phyloP scores from a whole-genome alignment of 331 rosid genomes.

The Pyrus hybrid region DNA sequence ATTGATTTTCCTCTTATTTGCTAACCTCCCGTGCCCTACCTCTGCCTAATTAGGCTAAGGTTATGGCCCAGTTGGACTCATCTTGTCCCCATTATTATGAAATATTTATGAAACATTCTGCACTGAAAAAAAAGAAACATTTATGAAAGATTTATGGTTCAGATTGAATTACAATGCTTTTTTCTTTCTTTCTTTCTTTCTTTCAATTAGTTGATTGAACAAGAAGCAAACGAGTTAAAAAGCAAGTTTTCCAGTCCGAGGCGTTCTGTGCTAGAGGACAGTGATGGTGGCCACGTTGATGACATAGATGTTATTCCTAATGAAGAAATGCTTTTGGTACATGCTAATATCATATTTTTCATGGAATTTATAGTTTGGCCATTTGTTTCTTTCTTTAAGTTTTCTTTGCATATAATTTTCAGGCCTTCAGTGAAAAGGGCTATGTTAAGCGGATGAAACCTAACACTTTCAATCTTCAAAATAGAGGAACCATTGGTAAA shows the following conservation, averaged over 20 bases:
- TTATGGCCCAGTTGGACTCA: not conserved
- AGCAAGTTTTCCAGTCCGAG: slow-evolving; percentile 73
- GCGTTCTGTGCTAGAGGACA: slow-evolving; percentile 76
- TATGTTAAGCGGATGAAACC: slow-evolving; percentile 97
- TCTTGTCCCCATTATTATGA: not conserved
- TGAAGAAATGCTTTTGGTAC: slow-evolving; percentile 91
- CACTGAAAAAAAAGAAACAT: not conserved
- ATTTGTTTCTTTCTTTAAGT: not conserved
- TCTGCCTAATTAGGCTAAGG: not conserved
- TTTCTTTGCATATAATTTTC: slow-evolving; percentile 14
- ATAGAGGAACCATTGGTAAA: slow-evolving; percentile 98
- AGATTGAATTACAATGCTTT: not conserved
- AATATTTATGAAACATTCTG: not conserved
- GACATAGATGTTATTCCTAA: slow-evolving; percentile 97
- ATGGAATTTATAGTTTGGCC: not conserved
- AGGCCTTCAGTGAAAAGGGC: slow-evolving; percentile 95
- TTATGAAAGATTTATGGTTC: not conserved
- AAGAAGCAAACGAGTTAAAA: slow-evolving; percentile 86
- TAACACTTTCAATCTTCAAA: slow-evolving; percentile 75
- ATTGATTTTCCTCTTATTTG: not conserved
- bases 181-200: not conserved
- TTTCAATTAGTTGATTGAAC: slow-evolving; percentile 54
- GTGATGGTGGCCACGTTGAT: slow-evolving; percentile 86
- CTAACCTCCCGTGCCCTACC: not conserved
- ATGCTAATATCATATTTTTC: not conserved